phyloP scores from a whole-genome alignment of 768 basidiomycete genomes.

The Chlorophyllum brunneum region DNA sequence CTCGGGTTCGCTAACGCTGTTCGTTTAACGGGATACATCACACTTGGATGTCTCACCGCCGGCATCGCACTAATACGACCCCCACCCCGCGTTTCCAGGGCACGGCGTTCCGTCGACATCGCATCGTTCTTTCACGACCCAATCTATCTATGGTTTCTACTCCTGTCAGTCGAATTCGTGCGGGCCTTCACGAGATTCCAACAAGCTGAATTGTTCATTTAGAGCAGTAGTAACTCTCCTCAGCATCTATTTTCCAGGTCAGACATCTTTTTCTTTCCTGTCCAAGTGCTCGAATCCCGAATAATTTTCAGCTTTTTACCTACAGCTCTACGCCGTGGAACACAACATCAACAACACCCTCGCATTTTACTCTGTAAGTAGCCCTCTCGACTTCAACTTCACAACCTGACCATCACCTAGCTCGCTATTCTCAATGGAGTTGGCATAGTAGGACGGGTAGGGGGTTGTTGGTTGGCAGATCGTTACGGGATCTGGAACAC shows the following conservation, averaged over 20 bases:
- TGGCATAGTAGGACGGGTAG: constrained; percentile 31
- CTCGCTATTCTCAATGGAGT: constrained; percentile 33
- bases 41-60: constrained; percentile 12
- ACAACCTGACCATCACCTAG: too few species aligned
- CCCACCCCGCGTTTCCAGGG: constrained; percentile 7
- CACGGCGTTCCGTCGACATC: constrained; percentile 8
- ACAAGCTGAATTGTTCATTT: neutral
- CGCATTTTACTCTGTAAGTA: constrained; percentile 43
- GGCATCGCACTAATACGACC: constrained; percentile 10
- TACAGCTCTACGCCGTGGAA: constrained; percentile 5
- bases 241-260: constrained; percentile 9
- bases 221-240: constrained; percentile 11
- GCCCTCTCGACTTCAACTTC: neutral
- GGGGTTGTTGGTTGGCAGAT: constrained; percentile 32
- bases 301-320: neutral
- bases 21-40: constrained; percentile 14
- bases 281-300: neutral
- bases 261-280: neutral
- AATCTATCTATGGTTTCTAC: constrained; percentile 11
- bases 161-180: neutral
- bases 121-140: constrained; percentile 12
- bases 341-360: constrained; percentile 47
- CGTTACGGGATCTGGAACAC: constrained; percentile 34
- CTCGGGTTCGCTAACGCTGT: constrained; percentile 15
- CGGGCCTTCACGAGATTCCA: neutral